These are phyloP conservation scores for Aurantiochytrium sp. DNA, from an alignment of 108 stramenopile species.

Conservation along the genomic window DNA sequence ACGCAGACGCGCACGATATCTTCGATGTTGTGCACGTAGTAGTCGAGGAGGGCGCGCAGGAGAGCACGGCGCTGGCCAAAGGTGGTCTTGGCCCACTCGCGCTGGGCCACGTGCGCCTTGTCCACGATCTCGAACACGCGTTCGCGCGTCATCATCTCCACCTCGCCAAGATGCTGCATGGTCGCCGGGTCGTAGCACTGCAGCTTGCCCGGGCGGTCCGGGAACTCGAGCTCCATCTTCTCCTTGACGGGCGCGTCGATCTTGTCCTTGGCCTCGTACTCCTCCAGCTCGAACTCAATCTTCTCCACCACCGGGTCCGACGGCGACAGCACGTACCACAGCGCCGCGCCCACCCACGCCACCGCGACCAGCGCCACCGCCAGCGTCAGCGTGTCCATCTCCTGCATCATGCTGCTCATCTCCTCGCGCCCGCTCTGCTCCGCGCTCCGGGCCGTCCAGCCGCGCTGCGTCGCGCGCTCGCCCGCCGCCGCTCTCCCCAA, in stretches of 20 bases:
- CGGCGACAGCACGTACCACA: neutral
- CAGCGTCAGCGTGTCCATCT: neutral
- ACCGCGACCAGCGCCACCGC: neutral
- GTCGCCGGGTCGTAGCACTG: slow-evolving; percentile 89
- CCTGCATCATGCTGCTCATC: neutral
- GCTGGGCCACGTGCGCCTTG: slow-evolving; percentile 74
- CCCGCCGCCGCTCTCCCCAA: no score
- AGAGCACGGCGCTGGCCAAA: slow-evolving; percentile 79
- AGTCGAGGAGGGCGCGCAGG: slow-evolving; percentile 77
- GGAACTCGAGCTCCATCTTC: slow-evolving; percentile 33
- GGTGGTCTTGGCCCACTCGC: slow-evolving; percentile 71
- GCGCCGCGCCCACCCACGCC: neutral
- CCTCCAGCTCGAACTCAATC: neutral
- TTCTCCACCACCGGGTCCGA: neutral
- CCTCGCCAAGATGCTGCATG: slow-evolving; percentile 64
- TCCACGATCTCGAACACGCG: slow-evolving; percentile 64
- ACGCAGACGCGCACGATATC: slow-evolving; percentile 73
- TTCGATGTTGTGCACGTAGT: slow-evolving; percentile 71
- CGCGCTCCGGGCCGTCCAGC: no score
- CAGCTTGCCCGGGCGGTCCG: slow-evolving; percentile 54
- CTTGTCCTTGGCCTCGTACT: neutral
- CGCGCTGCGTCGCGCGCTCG: no score
- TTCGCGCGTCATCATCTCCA: slow-evolving; percentile 63
- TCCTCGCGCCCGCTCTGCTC: no score
- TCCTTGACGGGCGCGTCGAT: neutral